Base-by-base conservation (phyloP, 345 rosid species). In the Syzygium jambos region DNA sequence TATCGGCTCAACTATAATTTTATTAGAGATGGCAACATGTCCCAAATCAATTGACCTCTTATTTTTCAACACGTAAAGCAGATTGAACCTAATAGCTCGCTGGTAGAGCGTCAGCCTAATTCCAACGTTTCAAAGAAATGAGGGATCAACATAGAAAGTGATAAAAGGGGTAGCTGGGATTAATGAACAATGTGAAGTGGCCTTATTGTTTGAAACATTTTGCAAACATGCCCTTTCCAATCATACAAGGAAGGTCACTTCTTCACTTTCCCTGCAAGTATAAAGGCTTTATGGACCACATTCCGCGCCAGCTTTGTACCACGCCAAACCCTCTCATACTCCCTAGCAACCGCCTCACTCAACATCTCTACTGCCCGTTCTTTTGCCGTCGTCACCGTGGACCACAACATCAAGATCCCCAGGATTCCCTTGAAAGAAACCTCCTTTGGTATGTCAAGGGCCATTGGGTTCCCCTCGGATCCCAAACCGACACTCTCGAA, bases 321-420 rank as follows among this genome's bases (percentile, higher is more conserved):
- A 27, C 96, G 95, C 96, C 97, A 95, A 59, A 95, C 97, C 84
- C 13, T 85, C 91, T 92, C 91, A 21, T 94, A 86, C 84, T 93
- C 95, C 85, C 86, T 92, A 10, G 93, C 91, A 21, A 90, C 90
- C 51, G 52, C 86, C 16, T 92, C 94, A 7, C 93, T 43, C 88
- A 96, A 85, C 91, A 94, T 89, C 51, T 95, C 97, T 11, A 96
- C 93, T 8, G 96, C 96, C 88, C 90, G 84, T 2, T 90, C 93
- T 86, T 90, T 93, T 1, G 96, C 97, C 5, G 90, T 90, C 21
- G 68, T 88, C 54, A 93, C 90, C 1, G 91, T 92, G 1, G 97
- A 93, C 93, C 91, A 92, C 14, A 97, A 93, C 29, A 89, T 88
- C 63, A 93, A 12, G 89, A 94, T 87, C 85, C 86, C 23, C 89